Conservation (phyloP, 176 grass and related monocot species). For the Eleusine indica region DNA sequence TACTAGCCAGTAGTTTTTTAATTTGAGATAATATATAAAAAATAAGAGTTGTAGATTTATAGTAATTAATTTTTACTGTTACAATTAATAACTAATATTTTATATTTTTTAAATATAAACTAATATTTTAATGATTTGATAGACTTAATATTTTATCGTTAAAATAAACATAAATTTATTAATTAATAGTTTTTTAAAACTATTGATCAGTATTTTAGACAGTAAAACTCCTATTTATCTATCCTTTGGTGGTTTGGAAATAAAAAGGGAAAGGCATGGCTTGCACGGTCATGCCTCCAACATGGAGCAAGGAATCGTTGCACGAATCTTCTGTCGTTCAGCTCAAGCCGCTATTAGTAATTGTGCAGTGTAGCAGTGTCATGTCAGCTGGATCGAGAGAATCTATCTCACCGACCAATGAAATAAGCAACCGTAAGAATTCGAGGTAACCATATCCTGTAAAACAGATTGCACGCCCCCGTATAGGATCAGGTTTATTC, state of each 20-base stretch:
- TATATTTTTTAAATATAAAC: no score
- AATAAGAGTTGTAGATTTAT: no score
- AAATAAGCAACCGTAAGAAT: neutral
- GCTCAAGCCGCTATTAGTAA: neutral
- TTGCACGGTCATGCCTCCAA: neutral
- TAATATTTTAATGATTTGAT: no score
- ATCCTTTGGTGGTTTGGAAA: neutral
- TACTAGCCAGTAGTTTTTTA: no score
- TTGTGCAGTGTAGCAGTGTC: neutral
- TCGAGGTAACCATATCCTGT: neutral
- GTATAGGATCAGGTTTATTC: neutral
- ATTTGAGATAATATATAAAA: no score
- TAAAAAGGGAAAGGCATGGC: neutral
- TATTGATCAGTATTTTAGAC: no score
- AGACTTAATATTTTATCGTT: no score
- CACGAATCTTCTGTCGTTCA: neutral
- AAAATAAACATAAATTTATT: no score
- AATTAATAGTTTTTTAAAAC: no score
- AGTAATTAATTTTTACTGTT: no score
- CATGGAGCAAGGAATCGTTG: slow-evolving; percentile 27
- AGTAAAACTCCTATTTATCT: neutral
- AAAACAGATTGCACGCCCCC: neutral
- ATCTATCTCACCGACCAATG: slow-evolving; percentile 9
- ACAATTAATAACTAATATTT: no score
- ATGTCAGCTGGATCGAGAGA: neutral